Percentiles rank a stretch among this genome's conserved stretches.
Conservation (phyloP, 2,329 filamentous ascomycete genomes). For the Apiospora kogelbergensis region DNA sequence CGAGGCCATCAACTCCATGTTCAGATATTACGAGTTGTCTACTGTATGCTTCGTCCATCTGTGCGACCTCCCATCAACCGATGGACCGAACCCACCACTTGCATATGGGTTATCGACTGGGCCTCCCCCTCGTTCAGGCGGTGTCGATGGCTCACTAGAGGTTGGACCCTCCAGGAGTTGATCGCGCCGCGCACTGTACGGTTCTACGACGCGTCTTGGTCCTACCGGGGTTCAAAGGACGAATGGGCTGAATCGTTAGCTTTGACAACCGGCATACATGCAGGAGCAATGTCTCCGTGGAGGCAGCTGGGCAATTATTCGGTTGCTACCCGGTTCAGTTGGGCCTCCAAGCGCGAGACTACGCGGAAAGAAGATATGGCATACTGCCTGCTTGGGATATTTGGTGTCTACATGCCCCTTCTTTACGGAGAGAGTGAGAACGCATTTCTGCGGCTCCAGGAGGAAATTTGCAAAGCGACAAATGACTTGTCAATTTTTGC, state of each 20-base stretch:
- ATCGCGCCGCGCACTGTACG: constrained; percentile 1
- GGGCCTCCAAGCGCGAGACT: constrained; percentile 3
- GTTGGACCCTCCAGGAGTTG: constrained; percentile 10
- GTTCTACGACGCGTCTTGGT: constrained; percentile 8
- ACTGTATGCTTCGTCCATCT: not conserved
- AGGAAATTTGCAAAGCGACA: constrained; percentile 8
- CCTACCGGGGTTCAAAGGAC: not conserved
- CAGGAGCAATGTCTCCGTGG: not conserved
- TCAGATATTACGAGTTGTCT: not conserved
- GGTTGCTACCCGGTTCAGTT: not conserved
- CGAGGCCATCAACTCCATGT: constrained; percentile 12
- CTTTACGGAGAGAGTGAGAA: constrained; percentile 1
- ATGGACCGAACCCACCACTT: not conserved
- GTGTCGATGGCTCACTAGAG: constrained; percentile 8
- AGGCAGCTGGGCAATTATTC: not conserved
- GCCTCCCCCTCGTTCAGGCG: not conserved
- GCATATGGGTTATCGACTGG: no score
- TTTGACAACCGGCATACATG: not conserved
- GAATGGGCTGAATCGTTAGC: not conserved
- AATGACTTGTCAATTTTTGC: constrained; percentile 8
- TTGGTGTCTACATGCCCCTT: constrained; percentile 8
- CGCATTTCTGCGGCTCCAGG: constrained; percentile 10
- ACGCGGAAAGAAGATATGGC: constrained; percentile 6
- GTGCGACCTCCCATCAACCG: not conserved
- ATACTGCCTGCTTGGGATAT: constrained; percentile 7